These are phyloP conservation scores for Ascochyta koolunga DNA, from an alignment of 2,329 filamentous ascomycete species.

Conservation along the genomic window DNA sequence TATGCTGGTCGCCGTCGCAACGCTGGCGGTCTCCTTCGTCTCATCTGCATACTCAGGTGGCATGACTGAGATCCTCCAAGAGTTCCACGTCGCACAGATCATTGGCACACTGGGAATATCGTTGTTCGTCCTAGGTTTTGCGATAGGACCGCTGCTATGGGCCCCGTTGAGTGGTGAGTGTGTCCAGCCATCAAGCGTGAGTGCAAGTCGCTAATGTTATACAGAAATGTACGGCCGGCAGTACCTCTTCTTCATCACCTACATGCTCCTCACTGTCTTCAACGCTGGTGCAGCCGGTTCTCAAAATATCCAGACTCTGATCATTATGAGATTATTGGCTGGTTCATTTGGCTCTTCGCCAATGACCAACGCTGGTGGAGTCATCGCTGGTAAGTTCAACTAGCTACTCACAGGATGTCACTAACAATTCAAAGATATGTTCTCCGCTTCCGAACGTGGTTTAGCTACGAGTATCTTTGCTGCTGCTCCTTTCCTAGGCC, in stretches of 20 bases:
- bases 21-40: conserved; percentile 71
- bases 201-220: background rate
- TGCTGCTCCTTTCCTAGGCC: conserved; percentile 56
- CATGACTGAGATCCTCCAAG: conserved; percentile 58
- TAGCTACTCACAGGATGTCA: conserved; percentile 36
- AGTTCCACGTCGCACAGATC: conserved; percentile 61
- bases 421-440: conserved; percentile 2
- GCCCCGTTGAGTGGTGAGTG: conserved; percentile 54
- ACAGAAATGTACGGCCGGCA: conserved; percentile 62
- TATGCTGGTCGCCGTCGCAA: conserved; percentile 67
- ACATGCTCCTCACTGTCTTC: conserved; percentile 47
- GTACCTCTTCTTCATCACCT: conserved; percentile 46
- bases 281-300: conserved; percentile 52
- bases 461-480: conserved; percentile 54
- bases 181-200: background rate
- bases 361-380: conserved; percentile 54
- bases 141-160: conserved; percentile 68
- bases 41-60: conserved; percentile 71
- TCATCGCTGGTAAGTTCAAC: conserved; percentile 41
- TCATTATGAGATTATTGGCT: conserved; percentile 55
- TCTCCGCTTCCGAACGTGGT: conserved; percentile 45
- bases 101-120: conserved; percentile 68
- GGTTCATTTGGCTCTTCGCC: conserved; percentile 51
- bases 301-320: conserved; percentile 52
- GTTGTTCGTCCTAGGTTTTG: conserved; percentile 68